Percentiles rank a stretch among this genome's conserved stretches.
These are phyloP conservation scores for Ceratobasidium sp. DNA, from an alignment of 1,284 basidiomycete species.

Conservation along the genomic window DNA sequence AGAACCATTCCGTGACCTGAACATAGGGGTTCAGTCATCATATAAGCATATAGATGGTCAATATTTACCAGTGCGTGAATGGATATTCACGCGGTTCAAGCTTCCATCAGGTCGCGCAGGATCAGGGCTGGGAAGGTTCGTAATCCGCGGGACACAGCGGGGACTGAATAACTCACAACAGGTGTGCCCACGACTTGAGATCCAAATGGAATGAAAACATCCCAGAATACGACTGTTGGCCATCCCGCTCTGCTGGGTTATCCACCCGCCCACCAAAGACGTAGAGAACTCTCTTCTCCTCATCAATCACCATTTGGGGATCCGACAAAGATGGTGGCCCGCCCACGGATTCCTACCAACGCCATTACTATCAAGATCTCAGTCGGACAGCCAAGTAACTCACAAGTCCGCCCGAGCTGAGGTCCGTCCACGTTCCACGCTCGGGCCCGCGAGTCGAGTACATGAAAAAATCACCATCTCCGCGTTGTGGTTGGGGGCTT, in stretches of 20 bases:
- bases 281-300: conserved; percentile 73
- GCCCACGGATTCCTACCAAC: conserved; percentile 58
- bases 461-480: conserved; percentile 66
- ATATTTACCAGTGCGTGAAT: conserved; percentile 66
- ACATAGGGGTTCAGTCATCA: neutral
- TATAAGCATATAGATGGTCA: neutral
- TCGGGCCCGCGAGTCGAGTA: conserved; percentile 69
- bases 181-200: conserved; percentile 65
- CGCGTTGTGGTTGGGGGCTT: conserved; percentile 8
- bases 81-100: conserved; percentile 49
- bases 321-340: conserved; percentile 81
- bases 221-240: conserved; percentile 65
- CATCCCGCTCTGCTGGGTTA: conserved; percentile 62
- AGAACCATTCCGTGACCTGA: conserved; percentile 80
- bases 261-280: conserved; percentile 80
- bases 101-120: conserved; percentile 29
- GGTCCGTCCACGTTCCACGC: conserved; percentile 69
- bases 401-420: conserved; percentile 69
- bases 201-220: conserved; percentile 72
- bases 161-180: conserved; percentile 60
- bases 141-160: conserved; percentile 23
- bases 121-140: conserved; percentile 25
- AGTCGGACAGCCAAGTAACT: conserved; percentile 45
- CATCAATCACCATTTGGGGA: conserved; percentile 82
- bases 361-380: neutral